A percentile compares a stretch with the other conserved stretches of the same genome.
Evolutionary conservation across 768 basidiomycete genomes (phyloP).

Genomic region (Lepiota venenata): DNA sequence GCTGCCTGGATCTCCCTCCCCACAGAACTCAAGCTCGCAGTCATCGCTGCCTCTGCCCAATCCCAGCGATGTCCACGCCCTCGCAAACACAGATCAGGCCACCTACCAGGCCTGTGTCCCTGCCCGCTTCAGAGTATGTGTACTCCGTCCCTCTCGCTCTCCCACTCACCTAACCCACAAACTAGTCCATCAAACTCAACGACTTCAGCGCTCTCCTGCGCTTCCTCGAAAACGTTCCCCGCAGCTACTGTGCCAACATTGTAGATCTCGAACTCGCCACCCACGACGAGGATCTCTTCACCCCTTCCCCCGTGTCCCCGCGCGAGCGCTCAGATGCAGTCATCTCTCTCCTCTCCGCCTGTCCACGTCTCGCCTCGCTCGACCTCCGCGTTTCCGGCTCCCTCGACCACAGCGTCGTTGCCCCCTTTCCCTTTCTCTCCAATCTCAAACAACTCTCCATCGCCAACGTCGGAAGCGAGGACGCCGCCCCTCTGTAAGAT

Average conservation of each 20-base stretch:
- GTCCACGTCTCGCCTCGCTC: conserved; percentile 45
- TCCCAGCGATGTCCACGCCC: conserved; percentile 36
- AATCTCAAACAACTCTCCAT: conserved; percentile 46
- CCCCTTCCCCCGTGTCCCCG: conserved; percentile 19
- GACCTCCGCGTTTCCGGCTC: conserved; percentile 46
- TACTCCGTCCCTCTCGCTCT: not conserved
- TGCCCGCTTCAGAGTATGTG: conserved; percentile 54
- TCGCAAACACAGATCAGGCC: conserved; percentile 46
- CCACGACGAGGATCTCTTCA: conserved; percentile 16
- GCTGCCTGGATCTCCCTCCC: conserved; percentile 57
- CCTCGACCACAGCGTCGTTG: conserved; percentile 44
- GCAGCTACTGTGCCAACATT: conserved; percentile 45
- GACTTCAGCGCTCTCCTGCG: conserved; percentile 40
- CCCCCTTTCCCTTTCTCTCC: conserved; percentile 41
- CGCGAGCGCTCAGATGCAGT: conserved; percentile 42
- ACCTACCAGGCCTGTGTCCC: conserved; percentile 57
- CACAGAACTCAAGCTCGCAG: conserved; percentile 58
- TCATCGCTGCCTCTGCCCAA: conserved; percentile 53
- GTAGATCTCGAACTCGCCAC: conserved; percentile 51
- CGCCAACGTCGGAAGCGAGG: conserved; percentile 41
- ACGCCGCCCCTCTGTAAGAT: conserved; percentile 41
- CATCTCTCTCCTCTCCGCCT: conserved; percentile 45
- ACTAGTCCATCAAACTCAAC: conserved; percentile 48
- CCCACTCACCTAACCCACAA: conserved; percentile 11
- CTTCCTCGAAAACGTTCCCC: conserved; percentile 58